Conservation (phyloP, 371 early-diverging fungal genomes). For the Mucor plumbeus region DNA sequence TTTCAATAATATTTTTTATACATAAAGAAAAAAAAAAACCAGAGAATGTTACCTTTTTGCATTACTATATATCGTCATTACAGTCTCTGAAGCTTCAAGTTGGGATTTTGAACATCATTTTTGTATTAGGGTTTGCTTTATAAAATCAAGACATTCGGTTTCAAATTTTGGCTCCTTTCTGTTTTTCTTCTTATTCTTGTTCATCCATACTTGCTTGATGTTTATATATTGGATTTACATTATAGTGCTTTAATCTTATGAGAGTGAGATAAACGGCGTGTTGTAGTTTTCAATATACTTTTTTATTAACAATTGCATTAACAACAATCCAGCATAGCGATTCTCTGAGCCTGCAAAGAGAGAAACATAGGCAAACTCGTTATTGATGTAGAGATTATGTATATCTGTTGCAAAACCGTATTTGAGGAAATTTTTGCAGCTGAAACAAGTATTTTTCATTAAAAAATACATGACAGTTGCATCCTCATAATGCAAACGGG, state of each 20-base stretch:
- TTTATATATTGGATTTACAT: neutral
- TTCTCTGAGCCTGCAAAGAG: no score
- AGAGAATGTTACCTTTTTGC: neutral
- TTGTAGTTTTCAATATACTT: neutral
- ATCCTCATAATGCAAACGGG: no score
- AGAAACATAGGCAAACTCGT: no score
- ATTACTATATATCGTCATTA: neutral
- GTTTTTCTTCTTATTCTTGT: no score
- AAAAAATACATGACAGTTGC: no score
- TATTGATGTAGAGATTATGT: no score
- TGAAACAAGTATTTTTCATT: no score
- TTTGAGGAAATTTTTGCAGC: no score
- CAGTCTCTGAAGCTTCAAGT: neutral
- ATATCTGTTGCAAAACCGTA: no score
- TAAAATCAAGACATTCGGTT: neutral
- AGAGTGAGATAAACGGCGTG: no score
- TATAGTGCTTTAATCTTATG: neutral
- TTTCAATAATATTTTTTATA: neutral
- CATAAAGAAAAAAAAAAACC: neutral
- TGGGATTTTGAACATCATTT: neutral
- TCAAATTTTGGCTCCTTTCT: neutral
- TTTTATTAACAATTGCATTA: neutral
- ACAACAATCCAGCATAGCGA: no score
- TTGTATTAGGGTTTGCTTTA: neutral
- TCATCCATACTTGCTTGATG: no score